Evolutionary conservation across 352 stramenopile genomes (phyloP).

Genomic region (Phytophthora cactorum): DNA sequence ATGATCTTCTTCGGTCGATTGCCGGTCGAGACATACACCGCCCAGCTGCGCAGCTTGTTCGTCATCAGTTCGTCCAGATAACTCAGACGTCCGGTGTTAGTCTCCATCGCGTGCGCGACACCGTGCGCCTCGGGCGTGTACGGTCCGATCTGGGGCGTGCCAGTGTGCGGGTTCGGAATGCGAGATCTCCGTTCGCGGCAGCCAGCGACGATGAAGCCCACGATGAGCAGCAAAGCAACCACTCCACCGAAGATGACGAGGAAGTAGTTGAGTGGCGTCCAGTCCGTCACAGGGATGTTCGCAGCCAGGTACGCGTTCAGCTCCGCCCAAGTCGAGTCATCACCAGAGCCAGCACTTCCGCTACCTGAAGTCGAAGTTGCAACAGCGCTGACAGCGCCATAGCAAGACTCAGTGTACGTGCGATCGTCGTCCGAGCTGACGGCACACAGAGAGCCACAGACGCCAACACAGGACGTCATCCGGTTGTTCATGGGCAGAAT

Average conservation of each 20-base stretch:
- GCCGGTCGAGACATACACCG: conserved; percentile 42
- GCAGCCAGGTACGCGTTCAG: conserved; percentile 45
- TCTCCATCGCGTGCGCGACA: conserved; percentile 31
- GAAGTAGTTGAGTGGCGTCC: conserved; percentile 55
- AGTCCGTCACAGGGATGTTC: conserved; percentile 52
- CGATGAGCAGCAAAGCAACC: conserved; percentile 42
- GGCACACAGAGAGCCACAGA: conserved; percentile 58
- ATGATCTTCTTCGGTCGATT: conserved; percentile 54
- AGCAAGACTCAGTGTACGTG: conserved; percentile 52
- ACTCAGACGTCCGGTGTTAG: conserved; percentile 35
- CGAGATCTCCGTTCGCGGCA: conserved; percentile 37
- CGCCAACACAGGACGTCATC: conserved; percentile 56
- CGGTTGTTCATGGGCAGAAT: conserved; percentile 53
- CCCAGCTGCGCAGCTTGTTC: conserved; percentile 49
- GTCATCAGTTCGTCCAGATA: conserved; percentile 56
- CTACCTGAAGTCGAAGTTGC: conserved; percentile 26
- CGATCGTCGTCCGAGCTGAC: conserved; percentile 43
- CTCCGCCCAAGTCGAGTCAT: conserved; percentile 45
- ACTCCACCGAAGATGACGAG: conserved; percentile 54
- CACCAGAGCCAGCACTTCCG: conserved; percentile 13
- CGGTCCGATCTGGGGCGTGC: conserved; percentile 29
- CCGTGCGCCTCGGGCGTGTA: conserved; percentile 31
- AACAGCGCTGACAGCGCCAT: conserved; percentile 24
- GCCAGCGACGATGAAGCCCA: conserved; percentile 48
- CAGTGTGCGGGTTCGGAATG: conserved; percentile 17